Evolutionary conservation across 2,329 filamentous ascomycete genomes (phyloP), one percentile per base, ranked within the genome.

Genomic region (Aspergillus sp.): DNA sequence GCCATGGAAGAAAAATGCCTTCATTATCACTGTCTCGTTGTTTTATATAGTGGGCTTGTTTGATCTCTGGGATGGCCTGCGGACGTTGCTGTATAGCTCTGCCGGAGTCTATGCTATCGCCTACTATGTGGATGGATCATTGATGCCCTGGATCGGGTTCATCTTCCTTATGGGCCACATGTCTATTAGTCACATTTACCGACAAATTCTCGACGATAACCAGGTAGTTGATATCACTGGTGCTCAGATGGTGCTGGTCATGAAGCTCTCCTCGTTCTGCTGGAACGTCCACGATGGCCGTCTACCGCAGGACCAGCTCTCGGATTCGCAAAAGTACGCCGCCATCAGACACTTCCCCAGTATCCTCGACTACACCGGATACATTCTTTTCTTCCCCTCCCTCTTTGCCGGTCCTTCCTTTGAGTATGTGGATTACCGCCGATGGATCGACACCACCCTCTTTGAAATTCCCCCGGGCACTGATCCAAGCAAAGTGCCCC

Each of bases 61-160:
- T 68, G 87, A 95, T 61, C 78, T 98, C 38, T 97, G 91, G 90
- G 75, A 71, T 66, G 94, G 93, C 44, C 69, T 94, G 10, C 78
- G 79, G 33, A 95, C 90, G 2, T 72, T 98, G 33, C 64, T 86
- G 46, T 83, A 95, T 62, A 90, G 88, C 61, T 82, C 91, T 1
- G 79, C 77, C 12, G 90, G 82, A 39, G 81, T 88, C 40, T 98
- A 96, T 62, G 74, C 78, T 51, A 93, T 98, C 55, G 86, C 91
- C 41, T 82, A 85, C 53, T 90, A 83, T 63, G 73, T 97, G 36
- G 79, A 89, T 53, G 90, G 89, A 13, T 88, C 89, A 1, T 88
- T 91, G 63, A 98, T 98, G 93, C 93, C 93, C 72, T 98, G 93
- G 93, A 76, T 96, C 39, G 90, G 83, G 47, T 98, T 98, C 67